Evolutionary conservation across 192 early-diverging fungal genomes (phyloP).

Genomic region (Cladochytrium replicatum): DNA sequence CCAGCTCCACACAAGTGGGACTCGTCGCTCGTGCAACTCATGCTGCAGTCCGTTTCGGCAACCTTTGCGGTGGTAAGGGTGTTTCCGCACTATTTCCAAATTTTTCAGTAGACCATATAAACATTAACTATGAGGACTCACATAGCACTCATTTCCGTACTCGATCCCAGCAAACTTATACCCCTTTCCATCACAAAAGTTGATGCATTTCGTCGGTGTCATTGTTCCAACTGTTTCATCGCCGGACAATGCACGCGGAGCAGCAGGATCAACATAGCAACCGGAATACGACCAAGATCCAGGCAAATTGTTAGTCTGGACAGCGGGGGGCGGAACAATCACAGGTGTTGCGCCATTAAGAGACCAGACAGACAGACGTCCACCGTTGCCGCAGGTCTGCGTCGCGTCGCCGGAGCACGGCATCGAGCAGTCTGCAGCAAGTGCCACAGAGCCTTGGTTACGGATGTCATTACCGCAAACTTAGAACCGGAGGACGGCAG

Average conservation of each 20-base stretch:
- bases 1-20: not conserved
- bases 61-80: not conserved
- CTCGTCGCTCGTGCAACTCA: not conserved
- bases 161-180: not conserved
- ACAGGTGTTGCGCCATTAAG: not conserved
- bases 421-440: not conserved
- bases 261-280: not conserved
- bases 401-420: not conserved
- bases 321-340: not conserved
- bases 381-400: not conserved
- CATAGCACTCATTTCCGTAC: not conserved
- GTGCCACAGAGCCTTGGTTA: not conserved
- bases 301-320: not conserved
- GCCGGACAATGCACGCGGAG: too few species aligned
- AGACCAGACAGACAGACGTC: not conserved
- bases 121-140: too few species aligned
- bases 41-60: not conserved
- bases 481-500: too few species aligned
- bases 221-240: too few species aligned
- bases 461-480: not conserved
- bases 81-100: too few species aligned
- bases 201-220: not conserved
- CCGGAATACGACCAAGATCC: not conserved
- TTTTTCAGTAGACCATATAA: too few species aligned
- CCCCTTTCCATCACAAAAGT: not conserved